Evolutionary conservation across 129 eudicot species (phyloP).

Genomic region (Deinandra increscens): DNA sequence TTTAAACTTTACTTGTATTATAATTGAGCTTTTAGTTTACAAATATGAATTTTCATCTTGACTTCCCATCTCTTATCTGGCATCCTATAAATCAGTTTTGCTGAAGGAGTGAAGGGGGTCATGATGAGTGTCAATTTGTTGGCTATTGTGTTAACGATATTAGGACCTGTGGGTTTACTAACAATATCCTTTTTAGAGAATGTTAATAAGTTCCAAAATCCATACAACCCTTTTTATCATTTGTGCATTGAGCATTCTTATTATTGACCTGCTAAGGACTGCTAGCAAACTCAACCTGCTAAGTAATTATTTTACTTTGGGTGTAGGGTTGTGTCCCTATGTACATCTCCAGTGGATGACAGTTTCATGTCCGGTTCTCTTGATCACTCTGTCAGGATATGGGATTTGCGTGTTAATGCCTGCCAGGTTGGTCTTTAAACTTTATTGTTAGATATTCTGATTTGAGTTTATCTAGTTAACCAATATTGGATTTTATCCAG

Average conservation of each 20-base stretch:
- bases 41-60: background rate
- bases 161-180: too few relatives aligned
- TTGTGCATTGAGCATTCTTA: background rate
- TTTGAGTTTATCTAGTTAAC: conserved; percentile 4
- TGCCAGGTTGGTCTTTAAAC: conserved; percentile 72
- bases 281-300: background rate
- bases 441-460: background rate
- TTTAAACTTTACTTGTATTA: too few relatives aligned
- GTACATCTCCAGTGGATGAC: conserved; percentile 94
- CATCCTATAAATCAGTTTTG: background rate
- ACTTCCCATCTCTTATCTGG: background rate
- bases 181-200: background rate
- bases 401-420: conserved; percentile 98
- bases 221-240: background rate
- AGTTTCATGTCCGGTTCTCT: conserved; percentile 98
- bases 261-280: background rate
- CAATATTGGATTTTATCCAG: background rate
- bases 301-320: conserved; percentile 10
- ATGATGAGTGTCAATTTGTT: background rate
- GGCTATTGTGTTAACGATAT: too few relatives aligned
- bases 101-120: conserved; percentile 7
- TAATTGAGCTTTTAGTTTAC: too few relatives aligned
- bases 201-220: background rate
- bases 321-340: conserved; percentile 86
- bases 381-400: conserved; percentile 90